These are phyloP conservation scores for Diversispora epigaea DNA, from an alignment of 192 early-diverging fungal species.

Conservation along the genomic window DNA sequence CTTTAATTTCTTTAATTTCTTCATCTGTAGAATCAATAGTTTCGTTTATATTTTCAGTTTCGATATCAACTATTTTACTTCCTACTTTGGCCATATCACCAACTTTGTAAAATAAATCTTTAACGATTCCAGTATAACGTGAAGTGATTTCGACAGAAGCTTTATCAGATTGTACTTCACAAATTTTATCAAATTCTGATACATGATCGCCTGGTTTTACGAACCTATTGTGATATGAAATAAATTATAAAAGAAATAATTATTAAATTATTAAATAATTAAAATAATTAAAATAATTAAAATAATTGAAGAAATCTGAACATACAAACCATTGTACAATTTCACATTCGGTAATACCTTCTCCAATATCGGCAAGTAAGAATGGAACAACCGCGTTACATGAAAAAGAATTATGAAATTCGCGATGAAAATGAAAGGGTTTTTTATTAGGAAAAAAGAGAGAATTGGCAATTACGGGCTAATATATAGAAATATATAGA, in stretches of 20 bases:
- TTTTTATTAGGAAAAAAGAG: too few species aligned
- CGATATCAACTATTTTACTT: slow-evolving; percentile 83
- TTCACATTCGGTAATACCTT: slow-evolving; percentile 97
- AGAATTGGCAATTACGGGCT: too few species aligned
- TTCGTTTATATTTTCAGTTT: slow-evolving; percentile 35
- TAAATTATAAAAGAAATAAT: neutral
- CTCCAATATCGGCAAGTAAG: slow-evolving; percentile 94
- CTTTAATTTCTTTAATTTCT: slow-evolving; percentile 26
- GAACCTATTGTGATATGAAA: slow-evolving; percentile 58
- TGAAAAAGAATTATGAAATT: slow-evolving; percentile 50
- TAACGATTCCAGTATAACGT: slow-evolving; percentile 84
- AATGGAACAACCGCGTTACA: slow-evolving; percentile 64
- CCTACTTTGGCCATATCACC: slow-evolving; percentile 94
- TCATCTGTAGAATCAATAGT: slow-evolving; percentile 35
- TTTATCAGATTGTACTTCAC: slow-evolving; percentile 98
- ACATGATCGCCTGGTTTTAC: slow-evolving; percentile 89
- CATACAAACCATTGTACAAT: slow-evolving; percentile 88
- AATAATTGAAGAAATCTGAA: too few species aligned
- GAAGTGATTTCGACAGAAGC: slow-evolving; percentile 99
- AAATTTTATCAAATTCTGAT: slow-evolving; percentile 90
- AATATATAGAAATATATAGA: too few species aligned
- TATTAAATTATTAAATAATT: neutral
- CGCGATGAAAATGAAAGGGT: slow-evolving; percentile 26
- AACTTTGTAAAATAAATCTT: slow-evolving; percentile 75
- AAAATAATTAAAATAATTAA: too few species aligned